These are phyloP conservation scores for Boletus sp. DNA, from an alignment of 768 basidiomycete genomes.

Conservation along the genomic window DNA sequence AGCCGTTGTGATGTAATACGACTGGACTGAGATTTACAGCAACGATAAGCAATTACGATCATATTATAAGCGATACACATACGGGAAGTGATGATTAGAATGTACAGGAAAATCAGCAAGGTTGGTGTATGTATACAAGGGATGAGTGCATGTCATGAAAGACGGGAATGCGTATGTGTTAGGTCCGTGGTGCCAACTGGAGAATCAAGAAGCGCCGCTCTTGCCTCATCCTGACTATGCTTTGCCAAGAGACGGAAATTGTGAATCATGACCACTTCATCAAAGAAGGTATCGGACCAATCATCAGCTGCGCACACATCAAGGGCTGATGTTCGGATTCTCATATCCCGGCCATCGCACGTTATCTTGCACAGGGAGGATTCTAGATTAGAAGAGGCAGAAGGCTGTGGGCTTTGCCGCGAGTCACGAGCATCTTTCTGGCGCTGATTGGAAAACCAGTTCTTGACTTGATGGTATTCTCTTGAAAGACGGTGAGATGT, in stretches of 20 bases:
- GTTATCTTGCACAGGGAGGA: slow-evolving; percentile 35
- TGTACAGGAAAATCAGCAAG: slow-evolving; percentile 33
- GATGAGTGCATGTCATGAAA: slow-evolving; percentile 27
- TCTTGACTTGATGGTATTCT: slow-evolving; percentile 60
- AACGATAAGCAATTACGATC: slow-evolving; percentile 30
- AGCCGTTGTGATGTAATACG: slow-evolving; percentile 21
- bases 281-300: slow-evolving; percentile 63
- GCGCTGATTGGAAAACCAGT: slow-evolving; percentile 68
- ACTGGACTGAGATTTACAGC: slow-evolving; percentile 27
- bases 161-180: slow-evolving; percentile 15
- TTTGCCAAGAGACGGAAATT: slow-evolving; percentile 43
- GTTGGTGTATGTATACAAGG: slow-evolving; percentile 30
- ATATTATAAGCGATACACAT: slow-evolving; percentile 36
- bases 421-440: slow-evolving; percentile 44
- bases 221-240: slow-evolving; percentile 38
- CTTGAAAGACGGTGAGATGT: slow-evolving; percentile 29
- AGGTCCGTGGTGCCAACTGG: slow-evolving; percentile 25
- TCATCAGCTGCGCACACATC: slow-evolving; percentile 41
- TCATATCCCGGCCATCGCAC: slow-evolving; percentile 41
- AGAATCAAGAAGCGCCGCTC: slow-evolving; percentile 25
- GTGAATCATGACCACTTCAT: slow-evolving; percentile 59
- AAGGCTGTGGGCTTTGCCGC: slow-evolving; percentile 34
- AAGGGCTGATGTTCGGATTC: slow-evolving; percentile 49
- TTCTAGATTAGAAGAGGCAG: slow-evolving; percentile 34
- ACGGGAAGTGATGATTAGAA: slow-evolving; percentile 31